A percentile compares a stretch with the other conserved stretches of the same genome.
Evolutionary conservation across 208 protist species (phyloP).

Genomic region (Endotrypanum monterogeii): DNA sequence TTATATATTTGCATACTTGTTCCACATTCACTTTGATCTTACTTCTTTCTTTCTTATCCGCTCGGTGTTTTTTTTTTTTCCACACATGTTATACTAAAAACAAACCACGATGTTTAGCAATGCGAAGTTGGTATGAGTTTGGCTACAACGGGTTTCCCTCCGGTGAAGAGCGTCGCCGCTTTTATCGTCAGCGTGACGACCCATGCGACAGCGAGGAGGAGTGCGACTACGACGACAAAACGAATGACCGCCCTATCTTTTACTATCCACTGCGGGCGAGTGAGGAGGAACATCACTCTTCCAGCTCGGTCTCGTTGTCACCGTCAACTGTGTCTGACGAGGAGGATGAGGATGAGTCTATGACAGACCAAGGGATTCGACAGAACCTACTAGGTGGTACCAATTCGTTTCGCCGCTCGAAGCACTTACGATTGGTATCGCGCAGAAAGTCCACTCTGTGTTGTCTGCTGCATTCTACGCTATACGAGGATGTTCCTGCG

Average conservation of each 20-base stretch:
- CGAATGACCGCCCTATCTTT: constrained; percentile 60
- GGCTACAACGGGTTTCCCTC: constrained; percentile 82
- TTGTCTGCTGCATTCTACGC: constrained; percentile 41
- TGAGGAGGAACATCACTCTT: constrained; percentile 36
- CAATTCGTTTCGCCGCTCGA: constrained; percentile 9
- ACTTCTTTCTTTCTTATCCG: constrained; percentile 1
- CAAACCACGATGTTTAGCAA: constrained; percentile 11
- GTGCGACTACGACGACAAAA: constrained; percentile 68
- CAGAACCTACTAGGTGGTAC: not conserved
- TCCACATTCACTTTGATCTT: not conserved
- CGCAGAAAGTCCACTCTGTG: constrained; percentile 16
- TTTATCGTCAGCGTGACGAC: constrained; percentile 86
- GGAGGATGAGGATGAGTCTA: constrained; percentile 7
- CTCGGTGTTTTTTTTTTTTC: constrained; percentile 4
- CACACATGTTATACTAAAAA: not conserved
- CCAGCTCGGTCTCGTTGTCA: constrained; percentile 5
- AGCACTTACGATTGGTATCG: not conserved
- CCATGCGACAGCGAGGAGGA: constrained; percentile 87
- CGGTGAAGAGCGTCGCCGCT: constrained; percentile 73
- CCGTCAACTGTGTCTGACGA: not conserved
- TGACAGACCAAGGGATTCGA: not conserved
- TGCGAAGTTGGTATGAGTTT: constrained; percentile 86
- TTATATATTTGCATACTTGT: not conserved
- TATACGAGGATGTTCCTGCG: constrained; percentile 38
- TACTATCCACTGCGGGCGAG: constrained; percentile 64